A percentile compares a stretch with the other conserved stretches of the same genome.
Evolutionary conservation across 805 yeast genomes (phyloP).

Genomic region (Pichia scutulata): DNA sequence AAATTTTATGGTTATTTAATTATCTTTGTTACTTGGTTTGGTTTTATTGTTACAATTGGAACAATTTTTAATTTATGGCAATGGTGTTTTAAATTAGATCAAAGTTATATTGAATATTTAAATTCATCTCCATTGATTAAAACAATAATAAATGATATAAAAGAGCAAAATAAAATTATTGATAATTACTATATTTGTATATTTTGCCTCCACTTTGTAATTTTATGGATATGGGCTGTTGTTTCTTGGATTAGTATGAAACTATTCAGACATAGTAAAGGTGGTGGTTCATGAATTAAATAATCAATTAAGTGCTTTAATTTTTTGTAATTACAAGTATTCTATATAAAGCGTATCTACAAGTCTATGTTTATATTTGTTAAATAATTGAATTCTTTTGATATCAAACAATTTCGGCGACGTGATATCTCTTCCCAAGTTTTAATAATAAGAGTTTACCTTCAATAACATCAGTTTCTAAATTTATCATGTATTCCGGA

Average conservation of each 20-base stretch:
- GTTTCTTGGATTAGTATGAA: constrained; percentile 76
- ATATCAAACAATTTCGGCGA: constrained; percentile 35
- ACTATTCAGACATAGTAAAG: constrained; percentile 71
- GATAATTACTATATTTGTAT: constrained; percentile 26
- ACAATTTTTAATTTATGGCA: constrained; percentile 25
- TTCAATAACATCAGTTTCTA: constrained; percentile 45
- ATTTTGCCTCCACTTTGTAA: constrained; percentile 26
- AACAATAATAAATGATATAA: constrained; percentile 3
- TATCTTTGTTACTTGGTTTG: constrained; percentile 20
- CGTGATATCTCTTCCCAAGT: constrained; percentile 65
- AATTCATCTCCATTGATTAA: constrained; percentile 5
- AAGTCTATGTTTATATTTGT: too few species aligned
- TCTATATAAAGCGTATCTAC: background rate
- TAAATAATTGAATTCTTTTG: background rate
- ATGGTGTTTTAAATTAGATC: constrained; percentile 19
- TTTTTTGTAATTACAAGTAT: background rate
- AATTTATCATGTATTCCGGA: constrained; percentile 40
- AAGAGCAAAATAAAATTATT: constrained; percentile 9
- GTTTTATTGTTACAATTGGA: constrained; percentile 24
- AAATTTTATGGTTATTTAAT: constrained; percentile 23
- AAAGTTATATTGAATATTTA: background rate
- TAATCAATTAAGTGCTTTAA: background rate
- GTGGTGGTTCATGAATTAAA: constrained; percentile 31
- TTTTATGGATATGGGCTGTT: constrained; percentile 62
- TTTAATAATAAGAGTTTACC: constrained; percentile 56